Evolutionary conservation across 768 basidiomycete species (phyloP), one percentile per base, ranked within the genome.

Genomic region (Rhodosporidiobolus sp.): DNA sequence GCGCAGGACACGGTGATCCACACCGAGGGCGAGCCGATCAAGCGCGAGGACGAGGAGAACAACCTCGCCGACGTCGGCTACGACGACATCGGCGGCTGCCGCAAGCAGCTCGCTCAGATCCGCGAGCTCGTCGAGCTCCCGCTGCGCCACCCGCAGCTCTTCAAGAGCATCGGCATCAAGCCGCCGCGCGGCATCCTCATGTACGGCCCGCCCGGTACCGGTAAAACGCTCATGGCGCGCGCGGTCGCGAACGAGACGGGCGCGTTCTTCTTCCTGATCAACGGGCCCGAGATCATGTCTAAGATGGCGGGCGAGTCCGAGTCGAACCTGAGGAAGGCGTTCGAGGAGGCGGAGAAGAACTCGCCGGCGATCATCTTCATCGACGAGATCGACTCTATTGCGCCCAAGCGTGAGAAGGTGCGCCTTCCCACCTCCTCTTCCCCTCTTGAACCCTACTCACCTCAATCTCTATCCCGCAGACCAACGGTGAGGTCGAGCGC

Each of bases 131-230:
- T 98, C 76, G 96, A 99, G 82, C 86, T 99, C 6, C 96, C 96
- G 45, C 86, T 98, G 54, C 93, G 96, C 69, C 96, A 99, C 83
- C 96, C 96, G 54, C 94, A 98, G 83, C 87, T 99, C 22, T 99
- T 98, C 89, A 99, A 99, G 81, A 94, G 94, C 34, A 99, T 99
- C 80, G 96, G 96, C 87, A 99, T 99, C 87, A 99, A 98, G 82
- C 96, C 96, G 45, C 95, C 95, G 32, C 90, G 95, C 77, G 95
- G 95, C 86, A 94, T 99, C 79, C 89, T 99, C 76, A 90, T 99
- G 92, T 99, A 87, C 80, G 95, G 95, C 67, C 95, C 95, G 75
- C 95, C 95, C 46, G 96, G 96, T 85, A 98, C 95, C 30, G 96
- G 96, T 86, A 99, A 98, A 85, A 98, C 96, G 11, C 87, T 99